Evolutionary conservation across 2,329 filamentous ascomycete species (phyloP), one percentile per base, ranked within the genome.

Genomic region (Claviceps paspali): DNA sequence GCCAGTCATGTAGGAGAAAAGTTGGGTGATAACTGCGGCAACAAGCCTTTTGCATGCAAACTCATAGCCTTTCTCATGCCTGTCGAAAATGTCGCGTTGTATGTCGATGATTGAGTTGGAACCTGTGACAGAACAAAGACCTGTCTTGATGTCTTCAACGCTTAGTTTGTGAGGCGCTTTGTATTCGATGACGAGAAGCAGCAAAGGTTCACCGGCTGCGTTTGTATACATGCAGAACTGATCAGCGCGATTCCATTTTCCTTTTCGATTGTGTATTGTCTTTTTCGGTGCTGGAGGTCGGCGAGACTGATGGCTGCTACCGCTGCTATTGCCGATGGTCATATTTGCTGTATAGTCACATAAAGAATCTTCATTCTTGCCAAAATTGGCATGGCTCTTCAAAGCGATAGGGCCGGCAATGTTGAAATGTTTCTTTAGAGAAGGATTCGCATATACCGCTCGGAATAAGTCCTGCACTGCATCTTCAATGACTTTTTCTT

Each of bases 1-100:
- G 24, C 49, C 46, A 3, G 61, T 43, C 48, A 61, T 61, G 33
- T 59, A 59, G 6, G 54, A 60, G 45, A 61, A 63, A 6, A 63
- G 51, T 41, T 62, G 51, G 2, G 53, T 61, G 6, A 63, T 39
- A 17, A 59, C 53, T 18, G 58, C 57, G 15, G 57, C 48, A 29
- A 47, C 39, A 23, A 63, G 55, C n/a, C 28, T 10, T 40, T 35
- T 55, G 15, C n/a, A n/a, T n/a, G n/a, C n/a, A n/a, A 59, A 59
- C 9, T 14, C 32, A 24, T 52, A 56, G 28, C 40, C 49, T 5
- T 56, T 32, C 12, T 50, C 50, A 5, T 56, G 44, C 38, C 53
- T 30, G 41, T 59, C 50, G 39, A 62, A 53, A 14, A 55, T 40
- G 22, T 55, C 47, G 5, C 44, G 45, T 23, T 56, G 49, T 3